These are phyloP conservation scores for Phoenix dactylifera DNA, from an alignment of 176 grass and related monocot species.

Conservation along the genomic window DNA sequence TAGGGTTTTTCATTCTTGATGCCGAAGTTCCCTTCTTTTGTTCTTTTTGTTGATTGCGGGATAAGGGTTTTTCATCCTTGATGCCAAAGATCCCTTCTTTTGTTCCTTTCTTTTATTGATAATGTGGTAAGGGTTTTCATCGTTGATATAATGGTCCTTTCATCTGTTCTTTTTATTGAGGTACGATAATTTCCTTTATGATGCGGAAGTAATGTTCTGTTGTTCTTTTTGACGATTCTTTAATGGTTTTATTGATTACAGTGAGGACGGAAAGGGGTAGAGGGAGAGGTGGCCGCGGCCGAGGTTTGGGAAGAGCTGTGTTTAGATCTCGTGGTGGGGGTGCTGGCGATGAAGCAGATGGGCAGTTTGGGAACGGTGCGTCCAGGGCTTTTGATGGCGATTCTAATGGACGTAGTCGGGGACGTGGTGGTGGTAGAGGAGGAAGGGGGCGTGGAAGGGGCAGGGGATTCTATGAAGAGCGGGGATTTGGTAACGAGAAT, in stretches of 20 bases:
- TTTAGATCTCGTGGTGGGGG: not conserved
- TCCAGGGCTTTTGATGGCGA: slow-evolving; percentile 2
- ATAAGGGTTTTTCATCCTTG: not conserved
- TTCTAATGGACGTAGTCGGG: not conserved
- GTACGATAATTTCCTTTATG: too few relatives aligned
- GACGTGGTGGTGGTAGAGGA: slow-evolving; percentile 3
- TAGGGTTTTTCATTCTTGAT: not conserved
- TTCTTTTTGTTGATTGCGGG: not conserved
- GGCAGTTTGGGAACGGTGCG: not conserved
- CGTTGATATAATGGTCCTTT: not conserved
- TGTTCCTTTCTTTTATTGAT: not conserved
- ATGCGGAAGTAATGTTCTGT: not conserved
- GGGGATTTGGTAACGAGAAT: not conserved
- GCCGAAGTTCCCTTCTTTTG: not conserved
- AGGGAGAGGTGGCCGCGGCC: slow-evolving; percentile 12
- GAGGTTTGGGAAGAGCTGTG: not conserved
- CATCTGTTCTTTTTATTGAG: not conserved
- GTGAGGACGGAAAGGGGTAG: not conserved
- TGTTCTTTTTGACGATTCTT: not conserved
- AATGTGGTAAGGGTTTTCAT: not conserved
- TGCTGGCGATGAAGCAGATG: not conserved
- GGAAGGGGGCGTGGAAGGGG: slow-evolving; percentile 13
- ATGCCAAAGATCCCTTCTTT: not conserved
- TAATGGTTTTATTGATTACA: not conserved
- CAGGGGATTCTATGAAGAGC: slow-evolving; percentile 9